Evolutionary conservation across 2,329 filamentous ascomycete genomes (phyloP).

Genomic region (Fusarium sp.): DNA sequence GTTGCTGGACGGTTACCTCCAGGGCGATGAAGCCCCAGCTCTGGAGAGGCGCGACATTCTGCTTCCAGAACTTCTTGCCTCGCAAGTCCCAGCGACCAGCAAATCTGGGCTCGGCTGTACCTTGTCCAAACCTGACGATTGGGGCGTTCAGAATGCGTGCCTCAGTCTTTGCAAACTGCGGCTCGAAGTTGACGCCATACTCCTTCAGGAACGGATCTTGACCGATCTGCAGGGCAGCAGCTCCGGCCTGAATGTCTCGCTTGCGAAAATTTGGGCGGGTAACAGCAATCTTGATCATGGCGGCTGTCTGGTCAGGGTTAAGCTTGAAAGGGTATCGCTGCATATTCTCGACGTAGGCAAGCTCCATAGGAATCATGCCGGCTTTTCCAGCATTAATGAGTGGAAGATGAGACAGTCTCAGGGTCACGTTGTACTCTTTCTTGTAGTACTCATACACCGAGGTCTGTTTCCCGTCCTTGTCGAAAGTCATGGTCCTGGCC

Average conservation of each 20-base stretch:
- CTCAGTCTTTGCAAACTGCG: conserved; percentile 70
- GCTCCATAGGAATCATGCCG: conserved; percentile 69
- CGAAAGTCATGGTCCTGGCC: conserved; percentile 65
- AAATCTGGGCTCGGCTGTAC: conserved; percentile 67
- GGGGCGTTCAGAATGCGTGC: conserved; percentile 78
- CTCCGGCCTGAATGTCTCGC: conserved; percentile 63
- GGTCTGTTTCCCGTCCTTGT: conserved; percentile 56
- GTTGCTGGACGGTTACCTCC: conserved; percentile 60
- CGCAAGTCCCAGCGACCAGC: conserved; percentile 88
- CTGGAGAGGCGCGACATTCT: conserved; percentile 69
- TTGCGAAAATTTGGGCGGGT: conserved; percentile 77
- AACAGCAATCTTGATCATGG: conserved; percentile 95
- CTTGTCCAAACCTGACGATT: conserved; percentile 71
- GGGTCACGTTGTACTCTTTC: conserved; percentile 61
- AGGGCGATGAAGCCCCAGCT: conserved; percentile 81
- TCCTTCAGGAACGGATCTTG: conserved; percentile 75
- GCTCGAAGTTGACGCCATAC: conserved; percentile 78
- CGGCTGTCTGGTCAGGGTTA: conserved; percentile 70
- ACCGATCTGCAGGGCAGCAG: conserved; percentile 71
- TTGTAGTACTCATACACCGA: conserved; percentile 65
- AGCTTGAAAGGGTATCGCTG: conserved; percentile 73
- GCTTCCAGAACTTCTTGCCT: conserved; percentile 75
- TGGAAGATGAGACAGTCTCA: conserved; percentile 61
- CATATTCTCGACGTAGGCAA: conserved; percentile 61
- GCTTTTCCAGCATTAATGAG: conserved; percentile 65